A percentile compares a stretch with the other conserved stretches of the same genome.
These are phyloP conservation scores for Termitomyces sp. DNA, from an alignment of 1,284 basidiomycete genomes.

Conservation along the genomic window DNA sequence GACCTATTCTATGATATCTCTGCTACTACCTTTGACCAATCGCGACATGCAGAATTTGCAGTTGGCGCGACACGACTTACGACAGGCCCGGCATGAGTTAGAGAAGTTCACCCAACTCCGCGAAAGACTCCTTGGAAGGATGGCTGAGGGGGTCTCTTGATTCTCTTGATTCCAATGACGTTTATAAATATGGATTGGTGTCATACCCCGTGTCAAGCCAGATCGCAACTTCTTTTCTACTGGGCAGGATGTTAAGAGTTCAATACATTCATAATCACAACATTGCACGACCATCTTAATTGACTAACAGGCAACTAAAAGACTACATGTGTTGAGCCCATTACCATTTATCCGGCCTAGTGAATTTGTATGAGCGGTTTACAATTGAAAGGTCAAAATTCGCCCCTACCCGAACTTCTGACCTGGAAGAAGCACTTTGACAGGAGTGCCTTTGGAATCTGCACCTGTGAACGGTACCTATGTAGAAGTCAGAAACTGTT, in stretches of 20 bases:
- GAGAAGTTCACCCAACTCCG: constrained; percentile 40
- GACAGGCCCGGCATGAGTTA: constrained; percentile 35
- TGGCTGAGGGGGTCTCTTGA: constrained; percentile 35
- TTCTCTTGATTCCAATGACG: constrained; percentile 8
- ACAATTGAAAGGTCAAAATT: not conserved
- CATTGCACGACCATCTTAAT: not conserved
- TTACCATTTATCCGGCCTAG: constrained; percentile 12
- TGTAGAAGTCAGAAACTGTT: not conserved
- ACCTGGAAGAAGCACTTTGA: constrained; percentile 30
- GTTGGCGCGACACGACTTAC: constrained; percentile 38
- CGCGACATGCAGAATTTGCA: constrained; percentile 35
- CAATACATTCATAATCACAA: not conserved
- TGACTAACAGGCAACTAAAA: not conserved
- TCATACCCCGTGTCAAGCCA: not conserved
- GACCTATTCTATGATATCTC: not conserved
- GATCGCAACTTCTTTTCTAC: not conserved
- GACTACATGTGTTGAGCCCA: not conserved
- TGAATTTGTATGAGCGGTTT: not conserved
- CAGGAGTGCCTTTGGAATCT: constrained; percentile 34
- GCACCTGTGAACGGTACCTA: constrained; percentile 31
- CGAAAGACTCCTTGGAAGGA: constrained; percentile 39
- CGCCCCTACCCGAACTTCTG: constrained; percentile 33
- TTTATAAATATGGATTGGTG: not conserved
- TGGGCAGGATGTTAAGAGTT: not conserved
- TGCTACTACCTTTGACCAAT: not conserved